Conservation (phyloP, 306 rosid species). For the Alnus rubra region DNA sequence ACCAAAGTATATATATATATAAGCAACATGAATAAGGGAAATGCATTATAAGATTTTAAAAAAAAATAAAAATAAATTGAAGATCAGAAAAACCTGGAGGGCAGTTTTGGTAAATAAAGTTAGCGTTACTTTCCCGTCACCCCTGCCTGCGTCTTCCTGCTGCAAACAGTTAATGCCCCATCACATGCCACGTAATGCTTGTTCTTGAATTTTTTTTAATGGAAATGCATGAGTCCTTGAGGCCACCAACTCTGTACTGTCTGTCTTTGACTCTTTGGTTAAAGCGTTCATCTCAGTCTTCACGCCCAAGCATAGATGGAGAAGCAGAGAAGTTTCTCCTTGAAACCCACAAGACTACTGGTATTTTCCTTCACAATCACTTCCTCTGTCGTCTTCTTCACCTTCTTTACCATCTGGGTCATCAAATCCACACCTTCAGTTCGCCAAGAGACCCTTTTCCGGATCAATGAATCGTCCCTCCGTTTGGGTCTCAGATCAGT, state of each 20-base stretch:
- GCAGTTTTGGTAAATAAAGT: background rate
- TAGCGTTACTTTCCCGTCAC: background rate
- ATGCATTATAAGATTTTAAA: too few relatives aligned
- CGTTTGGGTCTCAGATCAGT: conserved; percentile 30
- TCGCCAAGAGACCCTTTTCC: conserved; percentile 41
- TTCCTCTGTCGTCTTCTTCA: conserved; percentile 62
- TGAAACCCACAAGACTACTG: conserved; percentile 73
- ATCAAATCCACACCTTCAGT: conserved; percentile 47
- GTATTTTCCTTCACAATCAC: conserved; percentile 65
- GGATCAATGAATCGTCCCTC: conserved; percentile 49
- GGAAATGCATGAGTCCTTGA: conserved; percentile 22
- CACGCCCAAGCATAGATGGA: conserved; percentile 43
- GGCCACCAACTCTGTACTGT: conserved; percentile 16
- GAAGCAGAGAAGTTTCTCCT: conserved; percentile 73
- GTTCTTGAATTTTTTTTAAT: background rate
- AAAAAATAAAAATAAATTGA: background rate
- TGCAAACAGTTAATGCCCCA: background rate
- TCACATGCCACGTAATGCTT: too few relatives aligned
- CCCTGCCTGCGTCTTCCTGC: background rate
- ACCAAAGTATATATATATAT: too few relatives aligned
- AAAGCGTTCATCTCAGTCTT: background rate
- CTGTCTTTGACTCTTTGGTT: conserved; percentile 1
- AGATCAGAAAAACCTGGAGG: background rate
- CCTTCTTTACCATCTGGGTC: conserved; percentile 62
- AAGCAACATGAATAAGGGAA: too few relatives aligned